Base-by-base conservation (phyloP, 2,329 filamentous ascomycete genomes). In the Lojkania enalia region DNA sequence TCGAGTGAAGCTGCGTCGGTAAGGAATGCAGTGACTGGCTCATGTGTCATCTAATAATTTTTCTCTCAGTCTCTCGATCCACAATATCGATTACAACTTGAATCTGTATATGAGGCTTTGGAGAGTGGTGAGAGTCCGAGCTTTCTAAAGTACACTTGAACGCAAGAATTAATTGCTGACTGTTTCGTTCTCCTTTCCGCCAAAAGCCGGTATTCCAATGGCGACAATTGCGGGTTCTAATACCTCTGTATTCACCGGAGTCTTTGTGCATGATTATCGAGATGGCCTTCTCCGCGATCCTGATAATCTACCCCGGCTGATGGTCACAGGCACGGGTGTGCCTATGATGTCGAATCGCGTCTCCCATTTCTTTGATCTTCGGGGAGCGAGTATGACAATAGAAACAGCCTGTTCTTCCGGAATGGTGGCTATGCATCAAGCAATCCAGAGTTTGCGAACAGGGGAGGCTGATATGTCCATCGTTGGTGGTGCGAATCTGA, bases 321-420 rank as follows among this genome's bases (percentile, higher is more conserved):
- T 32, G 15, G 11, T 42, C 2, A 38, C 32, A 9, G 53, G 51
- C 3, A 35, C 20, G 6, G 25, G 35, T 6, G 15, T n/a, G 6
- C 23, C 47, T 2, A 66, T 71, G 52, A n/a, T 64, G 9, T 58
- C 63, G 2, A 71, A 71, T 33, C 58, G 68, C 0, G 35, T 71
- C 1, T 67, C 63, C 5, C 62, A 67, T 48, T 66, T 65, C 43
- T 67, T 68, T 25, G 57, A 70, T 35, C 51, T 69, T 2, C 47
- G 55, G 11, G 69, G 67, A 1, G 56, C 66, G 4, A 62, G 58
- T 30, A 60, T 70, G 25, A 65, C 62, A 20, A 37, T 71, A 12
- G 67, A 70, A 18, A 71, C 69, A 1, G 69, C 59, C 1, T 71
- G 69, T 43, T 67, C 63, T 0, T 58, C 58, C 0, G 60, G 52